Evolutionary conservation across 108 stramenopile species (phyloP), one percentile per base, ranked within the genome.

Genomic region (Seminavis robusta): DNA sequence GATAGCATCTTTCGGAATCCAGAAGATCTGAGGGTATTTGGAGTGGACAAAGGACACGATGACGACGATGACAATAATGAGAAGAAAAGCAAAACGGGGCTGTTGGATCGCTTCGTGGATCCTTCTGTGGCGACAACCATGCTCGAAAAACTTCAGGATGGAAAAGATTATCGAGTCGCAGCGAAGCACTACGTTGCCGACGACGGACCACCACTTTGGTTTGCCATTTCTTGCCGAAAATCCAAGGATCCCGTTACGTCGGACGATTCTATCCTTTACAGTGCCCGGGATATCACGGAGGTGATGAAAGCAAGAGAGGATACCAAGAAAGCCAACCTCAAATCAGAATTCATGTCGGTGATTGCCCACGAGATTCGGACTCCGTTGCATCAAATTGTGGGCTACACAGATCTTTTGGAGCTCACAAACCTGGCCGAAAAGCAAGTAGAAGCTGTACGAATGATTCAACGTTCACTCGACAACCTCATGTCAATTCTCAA

Each of bases 1-100:
- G 31, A 41, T 21, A 25, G 65, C 21, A 67, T 78, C 59, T 62
- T 63, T 40, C 72, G 74, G 49, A 78, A 78, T 61, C 77, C 70
- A 31, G 70, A 65, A 33, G 70, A 70, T 0, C 45, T 48, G 36
- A 29, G 37, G 56, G 38, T 44, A 2, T 65, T 65, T 45, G 48
- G 49, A 27, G 51, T 8, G 3, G 29, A 52, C 30, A 30, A 52
- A 21, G 20, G 41, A 42, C 9, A 21, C 20, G 9, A 21, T 21
- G 3, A 21, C 20, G 17, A 21, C 3, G 30, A 17, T 42, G 6
- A 3, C 41, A 21, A 4, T 17, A 17, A 42, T 21, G 4, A 21
- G 21, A 7, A 17, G 9, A 42, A 43, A 33, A 5, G 25, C 56
- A 1, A 24, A 42, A 7, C 17, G n/a, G n/a, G n/a, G n/a, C 53